Base-by-base conservation (phyloP, 495 filamentous ascomycete genomes). In the Cryomyces antarcticus region DNA sequence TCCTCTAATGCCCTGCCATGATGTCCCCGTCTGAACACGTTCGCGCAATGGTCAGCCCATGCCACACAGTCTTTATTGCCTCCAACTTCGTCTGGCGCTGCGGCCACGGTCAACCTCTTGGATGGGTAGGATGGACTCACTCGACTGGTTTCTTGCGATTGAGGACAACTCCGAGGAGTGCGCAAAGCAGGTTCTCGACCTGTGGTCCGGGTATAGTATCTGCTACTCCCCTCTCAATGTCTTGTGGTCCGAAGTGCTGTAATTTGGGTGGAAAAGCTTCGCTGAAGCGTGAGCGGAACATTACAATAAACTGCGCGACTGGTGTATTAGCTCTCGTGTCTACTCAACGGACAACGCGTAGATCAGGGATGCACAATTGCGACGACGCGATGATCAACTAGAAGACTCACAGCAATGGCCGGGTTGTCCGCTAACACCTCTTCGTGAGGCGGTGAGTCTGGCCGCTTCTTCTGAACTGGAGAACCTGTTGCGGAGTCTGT, bases 91-190 rank as follows among this genome's bases (percentile, higher is more conserved):
- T 24, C 17, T 24, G 17, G 17, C 17, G 17, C 17, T 24, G 17
- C 17, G 17, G 17, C 17, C 2, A 13, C 33, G 33, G 9, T 9
- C 33, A 36, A 36, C 9, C 33, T 13, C 9, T 38, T 10, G 43
- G 31, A 33, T 45, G 31, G 27, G 35, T 44, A 37, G 50, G 62
- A 56, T 52, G 52, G 52, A 67, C 85, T 62, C 73, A 97, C 89
- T 96, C 93, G 53, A 96, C 80, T 65, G 89, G 81, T 55, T 97
- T 94, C 69, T 96, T 96, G 53, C 89, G 75, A 55, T 97, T 97
- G 49, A 96, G 68, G 42, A 94, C 71, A 55, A 96, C 65, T 29
- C 83, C 74, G 17, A 97, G 60, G 37, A 97, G 63, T 51, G 84
- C 83, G 68, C 92, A 96, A 30, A 97, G 65, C 37, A 97, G 72